Conservation (phyloP, 2,329 filamentous ascomycete genomes). For the Alternaria longipes region DNA sequence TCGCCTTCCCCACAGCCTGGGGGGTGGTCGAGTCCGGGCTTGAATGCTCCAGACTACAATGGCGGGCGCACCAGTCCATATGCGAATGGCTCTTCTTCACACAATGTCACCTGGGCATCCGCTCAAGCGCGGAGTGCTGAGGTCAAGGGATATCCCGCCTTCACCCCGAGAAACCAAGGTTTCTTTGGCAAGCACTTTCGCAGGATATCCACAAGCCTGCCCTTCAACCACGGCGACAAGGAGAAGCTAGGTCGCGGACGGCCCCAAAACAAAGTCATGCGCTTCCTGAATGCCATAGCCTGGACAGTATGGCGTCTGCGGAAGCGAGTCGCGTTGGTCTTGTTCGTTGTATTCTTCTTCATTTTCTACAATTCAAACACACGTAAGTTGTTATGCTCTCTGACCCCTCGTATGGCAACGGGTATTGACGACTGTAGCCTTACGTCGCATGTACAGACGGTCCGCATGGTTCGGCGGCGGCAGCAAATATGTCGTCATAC, state of each 20-base stretch:
- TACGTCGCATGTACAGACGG: conserved; percentile 72
- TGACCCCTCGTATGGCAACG: not conserved
- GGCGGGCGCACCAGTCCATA: conserved; percentile 75
- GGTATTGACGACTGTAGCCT: conserved; percentile 55
- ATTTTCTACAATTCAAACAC: conserved; percentile 73
- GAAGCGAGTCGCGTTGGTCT: conserved; percentile 67
- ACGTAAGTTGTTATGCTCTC: conserved; percentile 66
- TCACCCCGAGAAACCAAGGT: conserved; percentile 81
- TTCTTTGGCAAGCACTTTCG: conserved; percentile 89
- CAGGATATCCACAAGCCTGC: conserved; percentile 79
- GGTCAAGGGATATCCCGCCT: conserved; percentile 78
- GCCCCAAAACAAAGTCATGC: conserved; percentile 46
- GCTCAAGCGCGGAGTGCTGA: conserved; percentile 79
- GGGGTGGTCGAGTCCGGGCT: conserved; percentile 86
- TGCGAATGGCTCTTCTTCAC: conserved; percentile 58
- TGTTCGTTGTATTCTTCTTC: conserved; percentile 68
- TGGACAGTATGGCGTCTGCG: conserved; percentile 71
- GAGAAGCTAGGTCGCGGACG: conserved; percentile 74
- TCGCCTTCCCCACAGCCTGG: conserved; percentile 87
- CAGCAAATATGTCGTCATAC: conserved; percentile 89
- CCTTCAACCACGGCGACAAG: conserved; percentile 76
- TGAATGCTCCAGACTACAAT: conserved; percentile 69
- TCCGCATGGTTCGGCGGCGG: conserved; percentile 81
- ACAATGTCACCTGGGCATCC: conserved; percentile 79
- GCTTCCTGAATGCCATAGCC: conserved; percentile 51